These are phyloP conservation scores for Alternaria ventricosa DNA, from an alignment of 2,329 filamentous ascomycete genomes.

Conservation along the genomic window DNA sequence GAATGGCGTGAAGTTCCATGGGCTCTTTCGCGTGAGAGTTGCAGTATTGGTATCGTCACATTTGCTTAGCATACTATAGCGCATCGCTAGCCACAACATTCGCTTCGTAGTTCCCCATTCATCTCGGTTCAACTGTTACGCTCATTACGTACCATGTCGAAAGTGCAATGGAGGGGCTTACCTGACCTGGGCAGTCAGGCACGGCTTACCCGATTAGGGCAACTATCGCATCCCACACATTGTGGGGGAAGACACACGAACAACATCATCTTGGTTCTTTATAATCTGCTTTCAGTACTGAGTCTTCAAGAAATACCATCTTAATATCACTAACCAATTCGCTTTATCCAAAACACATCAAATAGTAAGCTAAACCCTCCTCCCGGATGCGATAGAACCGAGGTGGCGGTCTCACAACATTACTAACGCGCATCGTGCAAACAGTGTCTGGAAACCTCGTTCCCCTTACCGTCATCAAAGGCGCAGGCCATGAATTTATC, in stretches of 20 bases:
- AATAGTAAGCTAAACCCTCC: neutral
- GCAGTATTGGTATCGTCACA: neutral
- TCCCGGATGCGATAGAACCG: neutral
- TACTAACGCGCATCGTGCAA: neutral
- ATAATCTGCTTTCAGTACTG: neutral
- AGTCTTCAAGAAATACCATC: no score
- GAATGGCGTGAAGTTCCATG: neutral
- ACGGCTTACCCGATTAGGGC: constrained; percentile 19
- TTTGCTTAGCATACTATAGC: neutral
- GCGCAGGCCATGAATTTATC: constrained; percentile 28
- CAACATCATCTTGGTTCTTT: neutral
- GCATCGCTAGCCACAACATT: neutral
- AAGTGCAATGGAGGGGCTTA: neutral
- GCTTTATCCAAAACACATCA: neutral
- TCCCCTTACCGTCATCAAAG: constrained; percentile 29
- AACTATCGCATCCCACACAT: constrained; percentile 13
- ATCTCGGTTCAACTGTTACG: neutral
- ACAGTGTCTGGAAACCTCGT: constrained; percentile 20
- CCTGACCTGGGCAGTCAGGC: constrained; percentile 19
- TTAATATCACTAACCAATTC: no score
- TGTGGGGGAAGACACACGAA: neutral
- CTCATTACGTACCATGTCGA: neutral
- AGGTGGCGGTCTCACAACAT: neutral
- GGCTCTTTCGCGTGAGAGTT: neutral
- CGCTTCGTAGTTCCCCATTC: neutral